Conservation (phyloP, 2,329 filamentous ascomycete species). For the Talaromyces verruculosus region DNA sequence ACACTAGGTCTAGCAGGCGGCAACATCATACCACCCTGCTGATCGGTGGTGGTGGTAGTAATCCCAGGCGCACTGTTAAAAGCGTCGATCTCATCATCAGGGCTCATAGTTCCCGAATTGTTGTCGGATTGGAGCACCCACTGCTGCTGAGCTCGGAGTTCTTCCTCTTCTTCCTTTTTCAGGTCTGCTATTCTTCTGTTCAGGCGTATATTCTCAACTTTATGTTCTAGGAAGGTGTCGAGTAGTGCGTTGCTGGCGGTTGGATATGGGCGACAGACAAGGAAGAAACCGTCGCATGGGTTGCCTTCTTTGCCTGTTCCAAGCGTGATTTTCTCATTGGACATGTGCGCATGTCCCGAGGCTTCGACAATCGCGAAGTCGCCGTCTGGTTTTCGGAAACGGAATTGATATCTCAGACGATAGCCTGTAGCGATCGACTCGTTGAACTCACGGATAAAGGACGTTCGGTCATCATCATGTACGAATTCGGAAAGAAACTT, state of each 20-base stretch:
- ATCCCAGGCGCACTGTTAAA: constrained; percentile 1
- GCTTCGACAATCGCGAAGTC: constrained; percentile 80
- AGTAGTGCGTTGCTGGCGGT: constrained; percentile 81
- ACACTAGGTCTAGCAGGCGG: constrained; percentile 20
- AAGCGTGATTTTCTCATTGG: constrained; percentile 61
- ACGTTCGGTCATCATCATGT: constrained; percentile 78
- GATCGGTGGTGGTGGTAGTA: constrained; percentile 46
- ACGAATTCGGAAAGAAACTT: constrained; percentile 77
- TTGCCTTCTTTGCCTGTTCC: constrained; percentile 64
- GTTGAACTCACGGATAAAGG: constrained; percentile 85
- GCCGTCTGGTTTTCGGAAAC: constrained; percentile 73
- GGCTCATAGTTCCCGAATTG: constrained; percentile 56
- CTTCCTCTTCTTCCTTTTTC: constrained; percentile 80
- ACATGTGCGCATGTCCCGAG: constrained; percentile 88
- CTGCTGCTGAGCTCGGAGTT: constrained; percentile 39
- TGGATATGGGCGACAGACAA: constrained; percentile 87
- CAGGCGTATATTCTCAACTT: constrained; percentile 90
- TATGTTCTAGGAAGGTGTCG: constrained; percentile 93
- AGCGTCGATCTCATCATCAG: constrained; percentile 58
- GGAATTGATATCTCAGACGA: constrained; percentile 79
- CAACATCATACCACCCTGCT: constrained; percentile 26
- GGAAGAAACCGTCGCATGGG: constrained; percentile 85
- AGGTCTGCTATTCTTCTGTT: constrained; percentile 81
- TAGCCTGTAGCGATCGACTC: constrained; percentile 83
- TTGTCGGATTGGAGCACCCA: constrained; percentile 44